These are phyloP conservation scores for Xylaria sp. DNA, from an alignment of 2,329 filamentous ascomycete species.

Conservation along the genomic window DNA sequence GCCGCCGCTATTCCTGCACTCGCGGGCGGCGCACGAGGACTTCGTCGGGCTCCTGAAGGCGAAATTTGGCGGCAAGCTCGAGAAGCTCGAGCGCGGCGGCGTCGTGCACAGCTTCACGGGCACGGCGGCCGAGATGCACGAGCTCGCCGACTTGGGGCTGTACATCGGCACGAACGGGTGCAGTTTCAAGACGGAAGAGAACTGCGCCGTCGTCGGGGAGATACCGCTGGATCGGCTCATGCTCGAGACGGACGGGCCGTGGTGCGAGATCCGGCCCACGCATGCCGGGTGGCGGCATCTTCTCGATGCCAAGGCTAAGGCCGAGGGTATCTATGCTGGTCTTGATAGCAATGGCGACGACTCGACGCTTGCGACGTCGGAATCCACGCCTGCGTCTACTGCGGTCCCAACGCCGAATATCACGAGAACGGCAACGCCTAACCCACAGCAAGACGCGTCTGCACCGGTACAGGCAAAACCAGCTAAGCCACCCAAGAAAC, in stretches of 20 bases:
- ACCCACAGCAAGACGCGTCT: constrained; percentile 24
- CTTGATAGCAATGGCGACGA: constrained; percentile 12
- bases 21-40: constrained; percentile 84
- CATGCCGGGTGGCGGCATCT: constrained; percentile 85
- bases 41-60: constrained; percentile 77
- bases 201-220: constrained; percentile 82
- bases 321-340: constrained; percentile 26
- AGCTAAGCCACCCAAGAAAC: constrained; percentile 52
- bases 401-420: constrained; percentile 40
- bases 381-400: constrained; percentile 29
- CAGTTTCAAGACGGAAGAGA: constrained; percentile 93
- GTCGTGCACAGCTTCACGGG: constrained; percentile 97
- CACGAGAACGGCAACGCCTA: constrained; percentile 30
- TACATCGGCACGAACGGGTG: constrained; percentile 97
- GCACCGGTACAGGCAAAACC: constrained; percentile 36
- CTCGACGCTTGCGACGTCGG: constrained; percentile 11
- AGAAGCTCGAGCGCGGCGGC: constrained; percentile 76
- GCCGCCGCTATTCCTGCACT: constrained; percentile 91
- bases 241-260: constrained; percentile 96
- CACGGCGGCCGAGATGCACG: constrained; percentile 82
- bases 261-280: constrained; percentile 92
- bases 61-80: constrained; percentile 67
- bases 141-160: constrained; percentile 81
- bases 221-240: constrained; percentile 84
- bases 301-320: constrained; percentile 52